Conservation (phyloP, 1,284 basidiomycete genomes). For the Ustilago tritici region DNA sequence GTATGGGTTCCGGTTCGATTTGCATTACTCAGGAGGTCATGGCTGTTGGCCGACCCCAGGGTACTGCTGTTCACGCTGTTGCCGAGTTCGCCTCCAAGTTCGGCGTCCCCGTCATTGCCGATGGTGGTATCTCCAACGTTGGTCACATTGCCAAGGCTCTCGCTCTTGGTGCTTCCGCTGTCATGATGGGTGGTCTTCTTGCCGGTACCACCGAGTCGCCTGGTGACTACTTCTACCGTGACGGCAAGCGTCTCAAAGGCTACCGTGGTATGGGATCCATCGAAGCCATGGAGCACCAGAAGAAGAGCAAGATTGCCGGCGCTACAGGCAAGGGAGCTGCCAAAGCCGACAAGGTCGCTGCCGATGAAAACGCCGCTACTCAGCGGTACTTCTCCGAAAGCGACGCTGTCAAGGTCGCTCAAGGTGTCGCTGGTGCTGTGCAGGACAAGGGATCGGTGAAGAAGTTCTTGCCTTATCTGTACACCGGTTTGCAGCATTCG, state of each 20-base stretch:
- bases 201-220: conserved; percentile 97
- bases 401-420: conserved; percentile 92
- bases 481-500: conserved; percentile 93
- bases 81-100: conserved; percentile 93
- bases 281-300: conserved; percentile 69
- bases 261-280: conserved; percentile 96
- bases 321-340: conserved; percentile 70
- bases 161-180: conserved; percentile 89
- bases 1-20: conserved; percentile 98
- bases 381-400: conserved; percentile 97
- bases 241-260: conserved; percentile 97
- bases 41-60: conserved; percentile 98
- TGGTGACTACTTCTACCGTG: conserved; percentile 98
- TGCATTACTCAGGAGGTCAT: conserved; percentile 99
- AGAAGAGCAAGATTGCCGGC: conserved; percentile 63
- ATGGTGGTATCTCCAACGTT: conserved; percentile 94
- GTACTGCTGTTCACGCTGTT: conserved; percentile 93
- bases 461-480: conserved; percentile 87
- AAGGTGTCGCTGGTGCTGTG: conserved; percentile 93
- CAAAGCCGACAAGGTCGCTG: conserved; percentile 73
- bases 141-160: conserved; percentile 98
- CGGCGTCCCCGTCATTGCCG: conserved; percentile 97
- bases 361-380: conserved; percentile 86
- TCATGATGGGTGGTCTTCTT: conserved; percentile 98
- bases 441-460: conserved; percentile 95